A percentile compares a stretch with the other conserved stretches of the same genome.
These are phyloP conservation scores for Helotiales sp. DNA, from an alignment of 2,329 filamentous ascomycete species.

Conservation along the genomic window DNA sequence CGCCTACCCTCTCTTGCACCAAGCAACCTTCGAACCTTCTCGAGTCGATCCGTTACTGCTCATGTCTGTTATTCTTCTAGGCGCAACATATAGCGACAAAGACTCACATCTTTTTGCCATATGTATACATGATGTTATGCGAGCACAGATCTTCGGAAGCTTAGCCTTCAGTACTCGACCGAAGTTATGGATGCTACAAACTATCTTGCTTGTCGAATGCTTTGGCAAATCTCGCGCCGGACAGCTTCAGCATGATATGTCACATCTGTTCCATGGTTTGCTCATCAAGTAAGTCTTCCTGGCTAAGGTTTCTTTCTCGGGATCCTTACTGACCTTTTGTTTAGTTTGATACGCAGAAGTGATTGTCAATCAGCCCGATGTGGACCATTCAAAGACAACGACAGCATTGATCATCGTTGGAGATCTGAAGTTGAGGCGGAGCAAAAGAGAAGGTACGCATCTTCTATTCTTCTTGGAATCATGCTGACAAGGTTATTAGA, in stretches of 20 bases:
- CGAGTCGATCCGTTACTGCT: conserved; percentile 52
- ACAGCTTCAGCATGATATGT: conserved; percentile 63
- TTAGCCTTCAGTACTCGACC: conserved; percentile 57
- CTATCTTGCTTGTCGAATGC: conserved; percentile 62
- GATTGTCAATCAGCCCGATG: conserved; percentile 53
- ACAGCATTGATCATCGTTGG: conserved; percentile 39
- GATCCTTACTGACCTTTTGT: background rate
- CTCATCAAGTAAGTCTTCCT: conserved; percentile 45
- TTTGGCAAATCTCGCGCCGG: conserved; percentile 64
- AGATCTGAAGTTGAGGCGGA: conserved; percentile 34
- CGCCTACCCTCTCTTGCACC: conserved; percentile 59
- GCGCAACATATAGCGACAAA: conserved; percentile 60
- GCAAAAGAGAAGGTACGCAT: conserved; percentile 53
- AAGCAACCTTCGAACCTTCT: conserved; percentile 54
- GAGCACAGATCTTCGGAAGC: conserved; percentile 59
- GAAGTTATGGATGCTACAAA: conserved; percentile 60
- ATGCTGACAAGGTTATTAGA: conserved; percentile 29
- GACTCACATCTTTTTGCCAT: conserved; percentile 60
- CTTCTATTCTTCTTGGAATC: background rate
- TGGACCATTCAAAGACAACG: conserved; percentile 42
- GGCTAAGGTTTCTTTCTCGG: background rate
- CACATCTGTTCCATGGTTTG: conserved; percentile 58
- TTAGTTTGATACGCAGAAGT: conserved; percentile 48
- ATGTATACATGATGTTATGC: conserved; percentile 60
- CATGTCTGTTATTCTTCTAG: conserved; percentile 56